Conservation (phyloP, 2,329 filamentous ascomycete species). For the Paecilomyces dactylethromorphus region DNA sequence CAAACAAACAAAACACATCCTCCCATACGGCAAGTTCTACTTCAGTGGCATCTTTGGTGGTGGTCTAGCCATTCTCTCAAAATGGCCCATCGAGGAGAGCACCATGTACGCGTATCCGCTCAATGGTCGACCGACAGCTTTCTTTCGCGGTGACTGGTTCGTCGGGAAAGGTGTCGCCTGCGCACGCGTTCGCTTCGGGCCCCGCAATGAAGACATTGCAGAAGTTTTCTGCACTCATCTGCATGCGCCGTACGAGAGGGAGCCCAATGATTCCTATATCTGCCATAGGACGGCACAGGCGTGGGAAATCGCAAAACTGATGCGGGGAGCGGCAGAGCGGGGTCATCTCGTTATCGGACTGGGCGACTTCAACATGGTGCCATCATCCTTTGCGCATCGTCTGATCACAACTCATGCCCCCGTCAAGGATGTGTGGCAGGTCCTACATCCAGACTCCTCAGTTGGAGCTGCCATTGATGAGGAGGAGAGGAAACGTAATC, state of each 20-base stretch:
- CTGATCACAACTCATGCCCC: constrained; percentile 73
- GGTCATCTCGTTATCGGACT: constrained; percentile 79
- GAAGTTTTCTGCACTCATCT: constrained; percentile 93
- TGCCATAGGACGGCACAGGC: constrained; percentile 88
- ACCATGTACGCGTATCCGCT: constrained; percentile 82
- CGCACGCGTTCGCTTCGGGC: constrained; percentile 68
- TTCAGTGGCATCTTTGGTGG: constrained; percentile 81
- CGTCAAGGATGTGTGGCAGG: constrained; percentile 77
- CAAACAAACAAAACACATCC: constrained; percentile 61
- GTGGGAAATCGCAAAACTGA: constrained; percentile 88
- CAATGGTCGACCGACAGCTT: constrained; percentile 87
- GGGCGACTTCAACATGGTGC: constrained; percentile 97
- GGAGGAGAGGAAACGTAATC: constrained; percentile 59
- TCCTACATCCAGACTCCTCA: constrained; percentile 76
- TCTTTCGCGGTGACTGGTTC: constrained; percentile 93
- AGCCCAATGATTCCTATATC: constrained; percentile 75
- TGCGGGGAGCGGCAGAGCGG: constrained; percentile 70
- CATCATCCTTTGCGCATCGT: constrained; percentile 73
- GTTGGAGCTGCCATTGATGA: constrained; percentile 65
- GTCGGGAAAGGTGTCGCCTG: constrained; percentile 90
- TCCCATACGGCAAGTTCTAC: constrained; percentile 93
- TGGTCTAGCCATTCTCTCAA: constrained; percentile 79
- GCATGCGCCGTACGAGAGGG: constrained; percentile 80
- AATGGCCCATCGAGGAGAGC: constrained; percentile 88
- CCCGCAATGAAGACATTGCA: constrained; percentile 57